Evolutionary conservation across 1,284 basidiomycete species (phyloP).

Genomic region (Kalmanozyma brasiliensis): DNA sequence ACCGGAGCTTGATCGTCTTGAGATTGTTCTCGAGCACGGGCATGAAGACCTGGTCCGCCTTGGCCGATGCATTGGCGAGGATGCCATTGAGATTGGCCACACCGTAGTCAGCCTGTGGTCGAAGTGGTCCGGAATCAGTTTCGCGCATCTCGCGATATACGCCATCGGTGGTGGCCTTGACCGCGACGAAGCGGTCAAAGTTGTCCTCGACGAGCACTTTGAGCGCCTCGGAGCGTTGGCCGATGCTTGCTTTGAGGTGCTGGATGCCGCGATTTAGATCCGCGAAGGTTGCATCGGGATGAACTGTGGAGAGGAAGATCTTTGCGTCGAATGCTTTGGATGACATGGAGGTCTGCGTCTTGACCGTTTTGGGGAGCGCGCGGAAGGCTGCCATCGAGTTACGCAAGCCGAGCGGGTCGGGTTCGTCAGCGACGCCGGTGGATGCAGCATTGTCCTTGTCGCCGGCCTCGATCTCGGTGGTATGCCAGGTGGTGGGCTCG

Average conservation of each 20-base stretch:
- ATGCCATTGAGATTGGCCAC: slow-evolving; percentile 80
- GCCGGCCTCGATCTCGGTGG: slow-evolving; percentile 27
- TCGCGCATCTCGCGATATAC: slow-evolving; percentile 84
- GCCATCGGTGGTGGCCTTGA: slow-evolving; percentile 94
- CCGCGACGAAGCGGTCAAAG: slow-evolving; percentile 96
- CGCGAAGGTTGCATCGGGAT: slow-evolving; percentile 95
- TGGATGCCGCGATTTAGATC: slow-evolving; percentile 74
- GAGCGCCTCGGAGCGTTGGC: slow-evolving; percentile 82
- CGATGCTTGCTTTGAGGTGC: slow-evolving; percentile 58
- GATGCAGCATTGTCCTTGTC: slow-evolving; percentile 24
- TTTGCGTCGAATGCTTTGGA: slow-evolving; percentile 98
- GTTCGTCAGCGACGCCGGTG: slow-evolving; percentile 54
- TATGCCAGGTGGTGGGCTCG: slow-evolving; percentile 66
- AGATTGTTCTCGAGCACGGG: slow-evolving; percentile 95
- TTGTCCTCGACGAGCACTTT: slow-evolving; percentile 95
- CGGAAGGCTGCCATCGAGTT: slow-evolving; percentile 69
- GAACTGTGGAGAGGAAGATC: slow-evolving; percentile 86
- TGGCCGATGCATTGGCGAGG: slow-evolving; percentile 75
- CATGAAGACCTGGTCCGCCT: slow-evolving; percentile 94
- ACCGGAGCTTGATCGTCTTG: slow-evolving; percentile 91
- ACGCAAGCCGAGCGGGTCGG: slow-evolving; percentile 68
- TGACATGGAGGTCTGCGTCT: slow-evolving; percentile 67
- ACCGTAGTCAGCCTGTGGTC: slow-evolving; percentile 81
- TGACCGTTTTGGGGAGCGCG: slow-evolving; percentile 35
- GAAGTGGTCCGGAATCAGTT: slow-evolving; percentile 80